Evolutionary conservation across 1,284 basidiomycete genomes (phyloP).

Genomic region (Vanrija humicola): DNA sequence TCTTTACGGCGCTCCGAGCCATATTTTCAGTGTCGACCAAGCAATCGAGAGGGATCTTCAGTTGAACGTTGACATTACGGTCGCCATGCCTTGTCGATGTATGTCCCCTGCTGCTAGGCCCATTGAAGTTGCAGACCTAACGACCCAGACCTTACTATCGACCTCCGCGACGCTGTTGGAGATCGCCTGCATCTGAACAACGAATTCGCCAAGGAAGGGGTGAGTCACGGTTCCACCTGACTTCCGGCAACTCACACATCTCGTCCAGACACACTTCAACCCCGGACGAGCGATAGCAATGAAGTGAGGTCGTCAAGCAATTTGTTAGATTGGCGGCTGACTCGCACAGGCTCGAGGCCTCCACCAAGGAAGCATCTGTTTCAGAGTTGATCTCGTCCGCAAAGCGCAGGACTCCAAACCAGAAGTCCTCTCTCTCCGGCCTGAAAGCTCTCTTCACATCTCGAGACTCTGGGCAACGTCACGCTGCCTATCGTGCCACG

Average conservation of each 20-base stretch:
- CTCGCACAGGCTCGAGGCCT: constrained; percentile 2
- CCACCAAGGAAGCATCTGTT: constrained; percentile 24
- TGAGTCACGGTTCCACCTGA: constrained; percentile 45
- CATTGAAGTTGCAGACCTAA: neutral
- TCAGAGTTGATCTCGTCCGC: constrained; percentile 41
- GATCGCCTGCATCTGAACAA: constrained; percentile 82
- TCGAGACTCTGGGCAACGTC: constrained; percentile 51
- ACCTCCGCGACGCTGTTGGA: constrained; percentile 86
- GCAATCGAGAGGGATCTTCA: constrained; percentile 62
- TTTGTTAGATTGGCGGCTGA: neutral
- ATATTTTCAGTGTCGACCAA: constrained; percentile 76
- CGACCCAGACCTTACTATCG: constrained; percentile 69
- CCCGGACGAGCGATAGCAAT: constrained; percentile 72
- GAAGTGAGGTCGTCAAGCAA: constrained; percentile 51
- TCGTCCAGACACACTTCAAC: constrained; percentile 69
- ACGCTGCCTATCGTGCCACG: constrained; percentile 61
- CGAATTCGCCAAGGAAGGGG: constrained; percentile 80
- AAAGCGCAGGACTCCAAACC: constrained; percentile 38
- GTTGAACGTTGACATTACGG: constrained; percentile 83
- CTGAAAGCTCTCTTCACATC: constrained; percentile 36
- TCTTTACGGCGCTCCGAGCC: constrained; percentile 85
- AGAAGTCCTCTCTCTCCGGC: constrained; percentile 34
- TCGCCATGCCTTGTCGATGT: constrained; percentile 91
- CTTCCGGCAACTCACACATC: neutral
- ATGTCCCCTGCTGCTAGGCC: constrained; percentile 45